Evolutionary conservation across 805 yeast genomes (phyloP), one percentile per base, ranked within the genome.

Genomic region (Suhomyces prunicola): DNA sequence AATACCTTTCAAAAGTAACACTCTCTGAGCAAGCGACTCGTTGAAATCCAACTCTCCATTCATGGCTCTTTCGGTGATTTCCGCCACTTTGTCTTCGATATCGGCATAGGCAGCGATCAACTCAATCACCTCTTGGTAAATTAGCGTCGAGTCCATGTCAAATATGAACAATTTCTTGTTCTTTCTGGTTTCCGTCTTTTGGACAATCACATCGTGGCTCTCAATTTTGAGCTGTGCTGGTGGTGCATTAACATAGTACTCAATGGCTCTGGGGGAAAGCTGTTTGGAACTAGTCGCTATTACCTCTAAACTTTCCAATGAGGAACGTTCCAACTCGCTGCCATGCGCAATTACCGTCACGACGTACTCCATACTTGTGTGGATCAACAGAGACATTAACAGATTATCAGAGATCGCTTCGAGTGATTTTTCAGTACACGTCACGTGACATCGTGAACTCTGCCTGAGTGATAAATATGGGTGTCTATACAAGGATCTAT

Each of bases 101-200:
- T 82, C 79, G n/a, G 97, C 98, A 62, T 89, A 87, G 0, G 90
- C 90, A 2, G 99, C 99, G 59, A 94, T 93, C 65, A 94, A 71
- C 66, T 94, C 99, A 60, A 94, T 94, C 40, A 94, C 97, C 71
- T 94, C 99, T 71, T 94, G 98, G 67, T 88, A 86, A 58, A 94
- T 94, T 65, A 94, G 74, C 0, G 99, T 94, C 0, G 97, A 91
- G 73, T 94, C 99, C 99, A 94, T 94, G 64, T 94, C 99, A 66
- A 94, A 94, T 9, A 96, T 89, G 56, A 89, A 85, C 48, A 94
- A 74, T 62, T 83, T 80, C 64, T 78, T 80, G 50, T 62, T 29
- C 50, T 61, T 56, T 50, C 80, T 62, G 5, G 55, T 44, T 5
- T 42, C 50, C 0, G 42, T 49, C 6, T 53, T 46, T 55, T 76